Percentiles rank a stretch among this genome's conserved stretches.
These are phyloP conservation scores for Fusarium veterinarium DNA, from an alignment of 2,329 filamentous ascomycete genomes.

Conservation along the genomic window DNA sequence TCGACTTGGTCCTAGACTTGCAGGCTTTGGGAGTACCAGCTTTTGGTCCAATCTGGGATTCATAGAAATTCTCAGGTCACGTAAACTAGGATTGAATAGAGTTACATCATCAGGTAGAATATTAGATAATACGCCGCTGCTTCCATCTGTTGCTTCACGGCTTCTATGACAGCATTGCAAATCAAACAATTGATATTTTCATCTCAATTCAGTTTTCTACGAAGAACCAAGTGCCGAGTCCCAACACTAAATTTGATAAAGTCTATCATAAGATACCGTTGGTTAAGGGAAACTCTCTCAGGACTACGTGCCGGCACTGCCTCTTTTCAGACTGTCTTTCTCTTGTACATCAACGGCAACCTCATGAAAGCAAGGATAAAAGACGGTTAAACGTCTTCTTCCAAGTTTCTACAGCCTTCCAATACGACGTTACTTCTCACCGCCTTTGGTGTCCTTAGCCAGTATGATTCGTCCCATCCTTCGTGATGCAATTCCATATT, in stretches of 20 bases:
- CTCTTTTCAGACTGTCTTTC: neutral
- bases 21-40: slow-evolving; percentile 71
- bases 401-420: neutral
- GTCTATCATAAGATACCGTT: neutral
- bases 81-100: neutral
- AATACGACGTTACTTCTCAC: neutral
- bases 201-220: neutral
- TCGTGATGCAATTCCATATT: neutral
- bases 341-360: neutral
- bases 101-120: neutral
- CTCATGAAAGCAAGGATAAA: neutral
- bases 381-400: neutral
- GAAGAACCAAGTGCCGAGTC: neutral
- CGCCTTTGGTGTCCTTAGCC: neutral
- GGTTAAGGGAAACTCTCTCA: neutral
- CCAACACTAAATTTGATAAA: neutral
- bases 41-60: slow-evolving; percentile 77
- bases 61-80: neutral
- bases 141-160: neutral
- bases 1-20: slow-evolving; percentile 71
- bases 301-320: neutral
- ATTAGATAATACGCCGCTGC: neutral
- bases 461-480: neutral
- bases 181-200: neutral
- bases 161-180: neutral